Base-by-base conservation (phyloP, 208 protist species). In the Leishmania tropica region DNA sequence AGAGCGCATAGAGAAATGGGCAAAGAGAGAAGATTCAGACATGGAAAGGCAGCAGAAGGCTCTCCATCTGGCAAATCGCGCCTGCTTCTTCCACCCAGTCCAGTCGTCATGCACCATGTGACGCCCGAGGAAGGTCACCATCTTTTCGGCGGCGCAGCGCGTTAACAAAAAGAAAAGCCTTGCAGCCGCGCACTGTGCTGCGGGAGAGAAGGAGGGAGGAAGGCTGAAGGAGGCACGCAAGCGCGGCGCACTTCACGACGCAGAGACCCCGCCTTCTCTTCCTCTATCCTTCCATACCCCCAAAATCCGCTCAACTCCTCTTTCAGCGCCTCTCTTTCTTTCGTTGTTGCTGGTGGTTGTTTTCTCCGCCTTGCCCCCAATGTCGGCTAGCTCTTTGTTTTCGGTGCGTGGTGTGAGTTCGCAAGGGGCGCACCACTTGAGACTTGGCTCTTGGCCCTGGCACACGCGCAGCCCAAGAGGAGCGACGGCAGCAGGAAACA, bases 21-120 rank as follows among this genome's bases (percentile, higher is more conserved):
- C 67, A n/a, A 24, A 80, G 71, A 31, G 56, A 80, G 21, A 80
- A 13, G 45, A 42, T 37, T 37, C 47, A 51, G 64, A 56, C 28
- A 58, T 35, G 6, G 7, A 78, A 35, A 68, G 19, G n/a, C 48
- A 54, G 1, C 62, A 68, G 31, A 21, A 68, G 13, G 62, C 7
- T 15, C 15, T 15, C 1, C 62, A 68, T 40, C 31, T 15, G 31
- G 28, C 62, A 3, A 68, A 31, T 42, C 28, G 8, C 62, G 3
- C 58, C 58, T 1, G 45, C 8, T 48, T 28, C 58, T 31, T 31
- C 58, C 7, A 17, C 4, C 62, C 31, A 40, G 31, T 68, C 31
- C 0, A 40, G 31, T 35, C 31, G 31, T 5, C 62, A 40, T 68
- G 13, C 62, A 64, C 31, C 58, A 64, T 31, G 58, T 64, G 58